Percentiles rank a stretch among this genome's conserved stretches.
phyloP scores from a whole-genome alignment of 768 basidiomycete species.

The Suillus paluster region DNA sequence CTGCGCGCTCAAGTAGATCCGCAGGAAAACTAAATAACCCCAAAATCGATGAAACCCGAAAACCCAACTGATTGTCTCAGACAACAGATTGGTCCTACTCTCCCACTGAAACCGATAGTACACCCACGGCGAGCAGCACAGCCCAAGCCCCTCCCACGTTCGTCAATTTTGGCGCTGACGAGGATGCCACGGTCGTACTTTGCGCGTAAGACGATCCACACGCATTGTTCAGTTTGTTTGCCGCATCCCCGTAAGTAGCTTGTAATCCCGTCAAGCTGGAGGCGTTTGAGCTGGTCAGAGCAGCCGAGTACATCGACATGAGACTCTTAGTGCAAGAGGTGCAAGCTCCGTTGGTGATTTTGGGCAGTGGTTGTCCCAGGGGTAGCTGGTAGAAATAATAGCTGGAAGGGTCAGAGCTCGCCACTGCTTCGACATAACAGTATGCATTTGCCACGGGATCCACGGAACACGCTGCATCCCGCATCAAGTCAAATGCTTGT shows the following conservation, averaged over 20 bases:
- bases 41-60: not conserved
- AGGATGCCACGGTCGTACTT: slow-evolving; percentile 15
- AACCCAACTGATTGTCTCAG: not conserved
- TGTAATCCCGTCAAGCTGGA: slow-evolving; percentile 42
- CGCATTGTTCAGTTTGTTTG: slow-evolving; percentile 44
- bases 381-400: slow-evolving; percentile 76
- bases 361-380: slow-evolving; percentile 58
- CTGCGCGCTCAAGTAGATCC: not conserved
- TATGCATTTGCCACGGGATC: slow-evolving; percentile 65
- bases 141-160: slow-evolving; percentile 14
- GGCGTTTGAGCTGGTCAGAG: slow-evolving; percentile 42
- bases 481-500: slow-evolving; percentile 64
- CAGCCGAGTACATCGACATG: slow-evolving; percentile 56
- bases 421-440: slow-evolving; percentile 73
- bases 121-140: slow-evolving; percentile 17
- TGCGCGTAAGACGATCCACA: slow-evolving; percentile 59
- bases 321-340: slow-evolving; percentile 65
- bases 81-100: not conserved
- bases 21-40: slow-evolving; percentile 4
- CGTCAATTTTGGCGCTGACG: slow-evolving; percentile 16
- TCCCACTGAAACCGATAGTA: slow-evolving; percentile 5
- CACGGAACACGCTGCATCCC: slow-evolving; percentile 59
- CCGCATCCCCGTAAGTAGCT: slow-evolving; percentile 54
- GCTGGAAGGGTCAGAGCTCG: slow-evolving; percentile 60
- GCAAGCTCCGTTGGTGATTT: slow-evolving; percentile 56